Conservation (phyloP, 306 rosid genomes). For the Senna tora region DNA sequence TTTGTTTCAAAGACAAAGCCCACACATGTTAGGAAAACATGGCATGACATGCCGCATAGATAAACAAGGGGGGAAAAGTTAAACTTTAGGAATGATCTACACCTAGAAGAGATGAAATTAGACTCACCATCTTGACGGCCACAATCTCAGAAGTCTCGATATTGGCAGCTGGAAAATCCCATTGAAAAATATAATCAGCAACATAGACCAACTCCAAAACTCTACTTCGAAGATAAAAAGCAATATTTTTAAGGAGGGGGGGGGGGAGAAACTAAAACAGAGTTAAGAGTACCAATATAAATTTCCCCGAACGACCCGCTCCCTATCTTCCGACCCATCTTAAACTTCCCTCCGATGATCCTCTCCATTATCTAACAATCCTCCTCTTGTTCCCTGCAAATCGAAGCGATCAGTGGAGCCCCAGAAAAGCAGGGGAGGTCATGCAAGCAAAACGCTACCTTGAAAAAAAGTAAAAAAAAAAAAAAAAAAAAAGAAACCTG, state of each 20-base stretch:
- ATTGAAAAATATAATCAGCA: slow-evolving; percentile 16
- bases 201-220: background rate
- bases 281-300: slow-evolving; percentile 48
- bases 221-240: background rate
- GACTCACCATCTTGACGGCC: slow-evolving; percentile 71
- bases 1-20: background rate
- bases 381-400: background rate
- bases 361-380: slow-evolving; percentile 53
- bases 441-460: background rate
- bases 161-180: slow-evolving; percentile 53
- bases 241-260: too few relatives aligned
- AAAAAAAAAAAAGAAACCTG: slow-evolving; percentile 3
- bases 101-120: slow-evolving; percentile 9
- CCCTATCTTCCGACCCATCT: slow-evolving; percentile 76
- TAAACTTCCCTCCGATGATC: slow-evolving; percentile 62
- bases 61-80: background rate
- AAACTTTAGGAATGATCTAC: background rate
- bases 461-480: background rate
- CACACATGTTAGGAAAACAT: too few relatives aligned
- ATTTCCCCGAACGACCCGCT: slow-evolving; percentile 82
- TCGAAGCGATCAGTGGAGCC: background rate
- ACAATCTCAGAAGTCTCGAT: slow-evolving; percentile 62
- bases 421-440: background rate
- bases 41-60: background rate
- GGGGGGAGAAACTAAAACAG: too few relatives aligned